Evolutionary conservation across 495 filamentous ascomycete genomes (phyloP).

Genomic region (Trichodelitschia bisporula): DNA sequence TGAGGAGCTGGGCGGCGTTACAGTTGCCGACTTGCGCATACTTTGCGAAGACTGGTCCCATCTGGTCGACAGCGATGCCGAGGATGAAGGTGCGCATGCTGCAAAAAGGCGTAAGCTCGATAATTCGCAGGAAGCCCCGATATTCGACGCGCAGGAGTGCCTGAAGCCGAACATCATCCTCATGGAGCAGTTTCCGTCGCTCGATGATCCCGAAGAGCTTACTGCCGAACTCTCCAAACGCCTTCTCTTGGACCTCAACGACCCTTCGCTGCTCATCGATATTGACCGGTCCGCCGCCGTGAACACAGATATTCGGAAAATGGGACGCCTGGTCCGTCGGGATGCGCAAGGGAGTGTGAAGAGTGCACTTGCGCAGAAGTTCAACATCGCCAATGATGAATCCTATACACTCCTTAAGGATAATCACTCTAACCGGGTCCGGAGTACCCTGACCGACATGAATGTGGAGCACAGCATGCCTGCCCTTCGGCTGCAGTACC

Average conservation of each 20-base stretch:
- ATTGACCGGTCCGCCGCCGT: slow-evolving; percentile 20
- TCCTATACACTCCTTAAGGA: slow-evolving; percentile 90
- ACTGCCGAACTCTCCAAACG: slow-evolving; percentile 46
- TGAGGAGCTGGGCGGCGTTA: slow-evolving; percentile 41
- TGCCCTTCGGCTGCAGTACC: slow-evolving; percentile 72
- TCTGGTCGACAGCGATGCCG: slow-evolving; percentile 3
- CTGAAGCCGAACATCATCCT: slow-evolving; percentile 11
- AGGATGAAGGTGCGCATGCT: slow-evolving; percentile 4
- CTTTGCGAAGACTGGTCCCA: slow-evolving; percentile 60
- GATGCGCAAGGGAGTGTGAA: slow-evolving; percentile 28
- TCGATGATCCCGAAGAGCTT: slow-evolving; percentile 34
- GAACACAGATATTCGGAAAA: slow-evolving; percentile 10
- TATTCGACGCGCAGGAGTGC: background rate
- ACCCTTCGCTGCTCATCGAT: slow-evolving; percentile 66
- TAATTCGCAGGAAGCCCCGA: no score
- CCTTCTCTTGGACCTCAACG: slow-evolving; percentile 69
- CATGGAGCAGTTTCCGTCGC: slow-evolving; percentile 23
- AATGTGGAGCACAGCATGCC: slow-evolving; percentile 79
- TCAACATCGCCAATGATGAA: slow-evolving; percentile 90
- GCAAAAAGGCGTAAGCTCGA: slow-evolving; percentile 6
- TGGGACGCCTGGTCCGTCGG: slow-evolving; percentile 23
- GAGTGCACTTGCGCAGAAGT: slow-evolving; percentile 43
- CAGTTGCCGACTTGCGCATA: slow-evolving; percentile 47
- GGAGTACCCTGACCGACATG: slow-evolving; percentile 65
- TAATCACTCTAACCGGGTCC: slow-evolving; percentile 86